phyloP scores from a whole-genome alignment of 2,329 filamentous ascomycete species.

The Talaromyces verruculosus region DNA sequence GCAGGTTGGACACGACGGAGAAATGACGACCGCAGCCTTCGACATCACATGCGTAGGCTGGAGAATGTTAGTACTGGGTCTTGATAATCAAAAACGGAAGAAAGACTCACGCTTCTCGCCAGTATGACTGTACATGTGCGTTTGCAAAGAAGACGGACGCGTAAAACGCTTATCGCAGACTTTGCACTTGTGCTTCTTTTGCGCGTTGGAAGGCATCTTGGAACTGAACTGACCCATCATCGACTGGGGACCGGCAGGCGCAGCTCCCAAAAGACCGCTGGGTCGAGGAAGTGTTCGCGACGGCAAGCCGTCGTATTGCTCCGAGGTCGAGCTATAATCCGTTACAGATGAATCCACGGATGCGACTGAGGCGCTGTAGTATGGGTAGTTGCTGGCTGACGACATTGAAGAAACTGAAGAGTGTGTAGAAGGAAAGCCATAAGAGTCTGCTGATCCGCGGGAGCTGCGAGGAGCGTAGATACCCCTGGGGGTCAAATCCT shows the following conservation, averaged over 20 bases:
- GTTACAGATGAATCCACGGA: slow-evolving; percentile 74
- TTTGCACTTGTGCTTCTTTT: slow-evolving; percentile 99
- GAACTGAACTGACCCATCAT: slow-evolving; percentile 99
- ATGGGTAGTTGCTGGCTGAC: slow-evolving; percentile 74
- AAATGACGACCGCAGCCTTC: slow-evolving; percentile 95
- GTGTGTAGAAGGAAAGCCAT: slow-evolving; percentile 83
- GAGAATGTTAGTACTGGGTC: neutral
- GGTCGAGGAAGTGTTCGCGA: slow-evolving; percentile 83
- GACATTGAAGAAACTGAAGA: slow-evolving; percentile 96
- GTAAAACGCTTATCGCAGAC: slow-evolving; percentile 98
- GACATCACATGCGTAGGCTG: slow-evolving; percentile 91
- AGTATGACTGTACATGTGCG: slow-evolving; percentile 98
- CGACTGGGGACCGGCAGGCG: slow-evolving; percentile 82
- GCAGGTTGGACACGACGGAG: slow-evolving; percentile 93
- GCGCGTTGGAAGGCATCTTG: slow-evolving; percentile 89
- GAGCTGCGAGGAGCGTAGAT: slow-evolving; percentile 73
- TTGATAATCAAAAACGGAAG: too few species aligned
- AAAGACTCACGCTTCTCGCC: slow-evolving; percentile 87
- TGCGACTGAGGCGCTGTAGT: slow-evolving; percentile 76
- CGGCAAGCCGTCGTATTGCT: slow-evolving; percentile 74
- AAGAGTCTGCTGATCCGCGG: slow-evolving; percentile 77
- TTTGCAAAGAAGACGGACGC: slow-evolving; percentile 88
- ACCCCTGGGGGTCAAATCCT: slow-evolving; percentile 83
- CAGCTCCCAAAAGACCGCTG: slow-evolving; percentile 61
- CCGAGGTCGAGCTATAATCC: slow-evolving; percentile 88